Conservation (phyloP, 2,329 filamentous ascomycete species). For the Microascus cirrosus region DNA sequence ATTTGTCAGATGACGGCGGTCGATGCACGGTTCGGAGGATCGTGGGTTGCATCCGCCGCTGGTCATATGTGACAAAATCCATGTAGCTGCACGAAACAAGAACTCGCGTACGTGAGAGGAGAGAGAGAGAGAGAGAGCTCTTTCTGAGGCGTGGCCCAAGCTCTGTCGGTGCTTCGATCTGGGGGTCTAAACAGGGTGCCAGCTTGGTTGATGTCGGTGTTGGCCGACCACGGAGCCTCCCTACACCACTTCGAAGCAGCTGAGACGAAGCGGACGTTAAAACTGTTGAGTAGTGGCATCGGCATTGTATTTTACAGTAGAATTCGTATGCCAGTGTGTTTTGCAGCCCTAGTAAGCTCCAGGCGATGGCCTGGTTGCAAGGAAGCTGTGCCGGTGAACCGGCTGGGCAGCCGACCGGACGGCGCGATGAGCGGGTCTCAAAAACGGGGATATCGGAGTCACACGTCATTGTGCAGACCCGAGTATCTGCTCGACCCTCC, state of each 20-base stretch:
- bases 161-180: neutral
- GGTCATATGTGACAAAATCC: constrained; percentile 1
- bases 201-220: neutral
- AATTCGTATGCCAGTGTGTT: no score
- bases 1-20: neutral
- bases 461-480: constrained; percentile 3
- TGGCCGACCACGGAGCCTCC: no score
- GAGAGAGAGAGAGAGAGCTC: neutral
- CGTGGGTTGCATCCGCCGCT: constrained; percentile 1
- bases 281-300: no score
- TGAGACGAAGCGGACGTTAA: no score
- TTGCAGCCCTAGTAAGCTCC: no score
- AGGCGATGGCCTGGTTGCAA: neutral
- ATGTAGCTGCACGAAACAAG: neutral
- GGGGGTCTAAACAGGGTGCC: neutral
- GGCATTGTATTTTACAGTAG: no score
- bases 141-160: neutral
- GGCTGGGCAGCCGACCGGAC: neutral
- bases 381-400: constrained; percentile 3
- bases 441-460: neutral
- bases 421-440: neutral
- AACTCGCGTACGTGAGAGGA: neutral
- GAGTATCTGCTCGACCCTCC: neutral
- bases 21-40: neutral
- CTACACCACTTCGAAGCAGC: no score